Evolutionary conservation across 805 yeast species (phyloP), one percentile per base, ranked within the genome.

Genomic region (Wickerhamomyces bisporus): DNA sequence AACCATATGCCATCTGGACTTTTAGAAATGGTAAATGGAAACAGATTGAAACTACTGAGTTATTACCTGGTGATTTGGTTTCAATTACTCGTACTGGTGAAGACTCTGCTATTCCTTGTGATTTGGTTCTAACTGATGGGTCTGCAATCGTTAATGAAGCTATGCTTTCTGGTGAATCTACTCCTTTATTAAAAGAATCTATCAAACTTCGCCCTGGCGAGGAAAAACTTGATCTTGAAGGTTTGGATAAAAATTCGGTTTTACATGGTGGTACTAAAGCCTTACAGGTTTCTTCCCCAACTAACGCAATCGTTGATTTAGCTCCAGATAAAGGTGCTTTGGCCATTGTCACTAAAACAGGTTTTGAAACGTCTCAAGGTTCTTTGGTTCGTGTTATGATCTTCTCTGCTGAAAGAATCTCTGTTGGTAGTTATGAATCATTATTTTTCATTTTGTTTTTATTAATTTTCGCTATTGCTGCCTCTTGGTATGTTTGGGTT

Each of bases 291-390:
- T 80, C 95, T 29, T 61, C 78, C 33, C 84, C 93, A 12, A 75
- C 73, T 45, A 62, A 66, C 17, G 53, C 73, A 4, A 49, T 59
- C 16, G 45, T 61, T 34, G 58, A 81, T 32, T 77, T 81, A 12
- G 52, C 73, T 25, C 98, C 98, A 31, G 97, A 93, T 61, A 65
- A 72, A 27, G 98, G 98, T 60, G 95, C 96, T 23, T 61, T 89
- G 34, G 98, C 98, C 6, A 64, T 84, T 40, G 97, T 89, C 35
- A 69, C 85, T 30, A 88, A 86, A 60, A 91, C 97, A 32, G 98
- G 98, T n/a, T 93, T 93, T 57, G 98, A 93, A 65, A 93, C 98
- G 29, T 81, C 96, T 29, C 98, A 93, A 68, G 98, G 98, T 54
- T 85, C 95, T 38, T 75, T 93, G 42, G 98, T 93, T 39, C 83